Percentiles rank a stretch among this genome's conserved stretches.
Conservation (phyloP, 2,329 filamentous ascomycete genomes). For the Fusarium gaditjirri region DNA sequence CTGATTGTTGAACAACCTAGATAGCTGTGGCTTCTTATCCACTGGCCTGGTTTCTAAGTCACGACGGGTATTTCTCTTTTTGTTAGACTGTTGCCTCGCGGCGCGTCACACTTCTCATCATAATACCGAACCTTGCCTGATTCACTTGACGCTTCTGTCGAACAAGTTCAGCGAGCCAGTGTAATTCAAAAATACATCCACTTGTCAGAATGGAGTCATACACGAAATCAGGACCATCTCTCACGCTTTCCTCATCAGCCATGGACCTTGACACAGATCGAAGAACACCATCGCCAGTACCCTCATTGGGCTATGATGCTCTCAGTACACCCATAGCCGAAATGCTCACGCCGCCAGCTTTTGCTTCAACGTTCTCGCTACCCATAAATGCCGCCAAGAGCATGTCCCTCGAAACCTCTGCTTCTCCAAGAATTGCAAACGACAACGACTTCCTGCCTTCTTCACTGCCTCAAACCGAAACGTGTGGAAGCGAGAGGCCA, state of each 20-base stretch:
- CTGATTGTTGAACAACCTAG: conserved; percentile 1
- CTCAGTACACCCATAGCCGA: conserved; percentile 32
- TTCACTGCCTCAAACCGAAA: conserved; percentile 15
- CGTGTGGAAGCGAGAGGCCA: conserved; percentile 15
- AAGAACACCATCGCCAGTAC: conserved; percentile 34
- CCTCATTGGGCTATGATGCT: conserved; percentile 31
- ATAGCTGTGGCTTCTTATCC: conserved; percentile 4
- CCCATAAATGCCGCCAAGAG: conserved; percentile 16
- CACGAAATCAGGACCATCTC: conserved; percentile 12
- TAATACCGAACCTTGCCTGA: conserved; percentile 6
- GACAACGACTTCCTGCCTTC: conserved; percentile 20
- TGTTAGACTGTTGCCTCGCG: conserved; percentile 36
- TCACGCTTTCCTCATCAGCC: conserved; percentile 32
- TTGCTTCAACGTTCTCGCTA: conserved; percentile 25
- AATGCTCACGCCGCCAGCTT: conserved; percentile 31
- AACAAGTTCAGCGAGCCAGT: not conserved
- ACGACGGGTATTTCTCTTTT: conserved; percentile 4
- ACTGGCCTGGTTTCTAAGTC: conserved; percentile 9
- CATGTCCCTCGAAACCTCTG: conserved; percentile 3
- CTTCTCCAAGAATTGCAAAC: conserved; percentile 7
- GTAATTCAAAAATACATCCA: not conserved
- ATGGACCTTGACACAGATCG: conserved; percentile 31
- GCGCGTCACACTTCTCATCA: conserved; percentile 1
- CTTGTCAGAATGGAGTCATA: conserved; percentile 27
- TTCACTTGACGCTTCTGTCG: conserved; percentile 1